A percentile compares a stretch with the other conserved stretches of the same genome.
phyloP scores from a whole-genome alignment of 2,329 filamentous ascomycete species.

The Akanthomyces lecanii region DNA sequence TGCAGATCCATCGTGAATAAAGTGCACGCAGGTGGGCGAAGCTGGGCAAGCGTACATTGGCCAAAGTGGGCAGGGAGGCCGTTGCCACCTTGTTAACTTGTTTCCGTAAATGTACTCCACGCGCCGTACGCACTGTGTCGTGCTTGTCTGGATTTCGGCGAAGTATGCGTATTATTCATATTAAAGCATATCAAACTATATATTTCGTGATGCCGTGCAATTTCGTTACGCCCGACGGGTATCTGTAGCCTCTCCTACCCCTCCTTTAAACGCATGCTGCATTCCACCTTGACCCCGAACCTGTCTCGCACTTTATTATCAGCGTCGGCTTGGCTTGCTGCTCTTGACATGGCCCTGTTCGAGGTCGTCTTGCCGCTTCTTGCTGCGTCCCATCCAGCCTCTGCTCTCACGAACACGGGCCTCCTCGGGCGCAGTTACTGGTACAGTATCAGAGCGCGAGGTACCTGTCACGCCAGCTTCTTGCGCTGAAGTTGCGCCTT shows the following conservation, averaged over 20 bases:
- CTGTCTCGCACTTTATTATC: slow-evolving; percentile 11
- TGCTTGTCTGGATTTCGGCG: neutral
- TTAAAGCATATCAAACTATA: slow-evolving; percentile 3
- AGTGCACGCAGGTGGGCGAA: neutral
- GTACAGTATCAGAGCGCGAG: neutral
- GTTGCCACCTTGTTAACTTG: no score
- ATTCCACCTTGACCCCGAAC: neutral
- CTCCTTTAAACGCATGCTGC: neutral
- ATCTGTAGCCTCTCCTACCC: neutral
- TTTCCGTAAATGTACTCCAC: no score
- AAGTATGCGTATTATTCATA: neutral
- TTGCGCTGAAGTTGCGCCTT: slow-evolving; percentile 20
- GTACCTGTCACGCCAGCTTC: slow-evolving; percentile 8
- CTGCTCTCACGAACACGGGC: slow-evolving; percentile 27
- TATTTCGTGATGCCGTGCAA: slow-evolving; percentile 11
- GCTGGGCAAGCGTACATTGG: neutral
- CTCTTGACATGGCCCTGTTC: slow-evolving; percentile 26
- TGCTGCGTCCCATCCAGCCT: slow-evolving; percentile 27
- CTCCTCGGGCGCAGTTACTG: neutral
- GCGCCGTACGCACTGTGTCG: neutral
- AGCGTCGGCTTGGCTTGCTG: slow-evolving; percentile 14
- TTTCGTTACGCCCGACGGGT: slow-evolving; percentile 6
- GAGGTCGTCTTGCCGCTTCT: slow-evolving; percentile 27
- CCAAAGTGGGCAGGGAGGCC: neutral
- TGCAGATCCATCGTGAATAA: slow-evolving; percentile 12